Percentiles rank a stretch among this genome's conserved stretches.
Conservation (phyloP, 495 filamentous ascomycete species). For the Xylaria intraflava region DNA sequence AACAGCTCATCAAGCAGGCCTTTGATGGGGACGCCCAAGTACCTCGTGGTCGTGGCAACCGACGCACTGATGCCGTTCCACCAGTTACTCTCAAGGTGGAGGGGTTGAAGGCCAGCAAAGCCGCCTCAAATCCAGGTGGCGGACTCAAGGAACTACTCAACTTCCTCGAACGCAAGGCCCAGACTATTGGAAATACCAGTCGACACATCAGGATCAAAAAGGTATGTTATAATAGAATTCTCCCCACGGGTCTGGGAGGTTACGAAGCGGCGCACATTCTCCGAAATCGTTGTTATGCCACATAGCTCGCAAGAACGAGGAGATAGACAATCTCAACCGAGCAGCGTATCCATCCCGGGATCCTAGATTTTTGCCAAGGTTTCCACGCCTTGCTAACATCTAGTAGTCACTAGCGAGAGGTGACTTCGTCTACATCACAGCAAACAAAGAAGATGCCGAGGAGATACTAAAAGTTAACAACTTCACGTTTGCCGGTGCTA, state of each 20-base stretch:
- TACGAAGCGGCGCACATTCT: constrained; percentile 32
- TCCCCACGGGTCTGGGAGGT: constrained; percentile 34
- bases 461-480: constrained; percentile 57
- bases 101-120: constrained; percentile 74
- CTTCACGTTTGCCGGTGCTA: constrained; percentile 57
- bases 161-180: constrained; percentile 79
- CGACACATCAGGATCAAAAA: constrained; percentile 64
- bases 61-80: constrained; percentile 9
- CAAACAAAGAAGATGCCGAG: constrained; percentile 55
- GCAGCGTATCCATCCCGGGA: constrained; percentile 30
- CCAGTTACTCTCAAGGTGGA: constrained; percentile 47
- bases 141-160: constrained; percentile 61
- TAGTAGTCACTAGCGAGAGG: constrained; percentile 63
- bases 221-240: constrained; percentile 60
- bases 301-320: constrained; percentile 41
- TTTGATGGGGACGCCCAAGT: constrained; percentile 19
- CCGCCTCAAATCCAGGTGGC: constrained; percentile 59
- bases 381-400: constrained; percentile 65
- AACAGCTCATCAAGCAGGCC: constrained; percentile 30
- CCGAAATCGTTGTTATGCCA: constrained; percentile 47
- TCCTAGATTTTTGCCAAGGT: constrained; percentile 41
- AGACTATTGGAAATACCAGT: constrained; percentile 46
- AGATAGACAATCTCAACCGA: constrained; percentile 36
- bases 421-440: constrained; percentile 60
- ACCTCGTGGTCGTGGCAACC: constrained; percentile 8